Percentiles rank a stretch among this genome's conserved stretches.
Evolutionary conservation across 73 alveolate species (phyloP).

Genomic region (Tetrahymena borealis): DNA sequence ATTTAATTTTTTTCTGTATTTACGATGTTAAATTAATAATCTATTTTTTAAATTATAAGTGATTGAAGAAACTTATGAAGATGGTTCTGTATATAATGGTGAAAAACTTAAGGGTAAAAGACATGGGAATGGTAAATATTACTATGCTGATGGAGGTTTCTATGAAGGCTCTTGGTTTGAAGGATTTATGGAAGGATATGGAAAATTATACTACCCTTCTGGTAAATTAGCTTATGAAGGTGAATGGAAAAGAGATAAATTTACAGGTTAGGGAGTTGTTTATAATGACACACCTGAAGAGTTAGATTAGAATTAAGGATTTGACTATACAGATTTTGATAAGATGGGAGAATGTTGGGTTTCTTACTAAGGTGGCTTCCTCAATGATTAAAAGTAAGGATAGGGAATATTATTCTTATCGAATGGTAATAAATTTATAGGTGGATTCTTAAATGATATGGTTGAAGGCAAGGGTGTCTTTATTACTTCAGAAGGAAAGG

Average conservation of each 20-base stretch:
- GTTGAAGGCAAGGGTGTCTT: conserved; percentile 23
- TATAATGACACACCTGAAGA: conserved; percentile 31
- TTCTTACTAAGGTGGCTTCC: conserved; percentile 13
- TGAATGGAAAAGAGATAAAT: conserved; percentile 29
- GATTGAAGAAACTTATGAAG: conserved; percentile 5
- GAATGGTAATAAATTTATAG: conserved; percentile 33
- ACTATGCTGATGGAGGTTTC: conserved; percentile 29
- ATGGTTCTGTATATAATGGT: conserved; percentile 37
- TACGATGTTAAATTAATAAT: background rate
- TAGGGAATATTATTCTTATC: conserved; percentile 23
- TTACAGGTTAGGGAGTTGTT: conserved; percentile 30
- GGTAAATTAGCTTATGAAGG: conserved; percentile 46
- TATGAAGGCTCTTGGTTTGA: conserved; percentile 45
- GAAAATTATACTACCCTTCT: conserved; percentile 24
- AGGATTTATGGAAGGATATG: conserved; percentile 32
- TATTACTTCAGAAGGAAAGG: conserved; percentile 5
- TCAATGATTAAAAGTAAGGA: conserved; percentile 30
- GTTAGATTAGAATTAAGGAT: background rate
- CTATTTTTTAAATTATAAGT: background rate
- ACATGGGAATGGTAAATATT: conserved; percentile 25
- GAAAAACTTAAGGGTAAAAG: conserved; percentile 32
- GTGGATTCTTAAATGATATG: conserved; percentile 10
- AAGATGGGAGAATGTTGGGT: conserved; percentile 38
- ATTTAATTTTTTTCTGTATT: background rate
- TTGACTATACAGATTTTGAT: conserved; percentile 37